phyloP scores from a whole-genome alignment of 805 yeast species.

The Ogataea saltuana region DNA sequence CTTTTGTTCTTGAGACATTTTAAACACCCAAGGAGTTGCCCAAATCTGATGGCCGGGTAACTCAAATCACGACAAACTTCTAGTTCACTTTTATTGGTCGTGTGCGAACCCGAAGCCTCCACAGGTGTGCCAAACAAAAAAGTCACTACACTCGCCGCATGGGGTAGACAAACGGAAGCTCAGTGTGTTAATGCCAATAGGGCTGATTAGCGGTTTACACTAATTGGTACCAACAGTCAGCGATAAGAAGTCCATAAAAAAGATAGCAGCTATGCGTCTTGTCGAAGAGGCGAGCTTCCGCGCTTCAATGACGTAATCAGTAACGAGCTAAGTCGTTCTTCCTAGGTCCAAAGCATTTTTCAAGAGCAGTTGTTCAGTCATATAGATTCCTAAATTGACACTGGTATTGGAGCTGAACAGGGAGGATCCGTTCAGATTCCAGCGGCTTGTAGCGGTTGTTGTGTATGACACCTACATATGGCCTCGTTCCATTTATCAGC shows the following conservation, averaged over 20 bases:
- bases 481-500: conserved; percentile 41
- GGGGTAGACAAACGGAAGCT: conserved; percentile 55
- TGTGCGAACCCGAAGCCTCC: background rate
- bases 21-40: background rate
- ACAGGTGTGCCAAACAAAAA: too few relatives aligned
- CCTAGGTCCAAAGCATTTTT: conserved; percentile 51
- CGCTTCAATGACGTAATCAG: conserved; percentile 51
- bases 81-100: background rate
- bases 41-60: background rate
- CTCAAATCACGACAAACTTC: background rate
- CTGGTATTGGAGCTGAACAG: conserved; percentile 37
- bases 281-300: conserved; percentile 59
- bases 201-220: too few relatives aligned
- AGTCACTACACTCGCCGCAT: too few relatives aligned
- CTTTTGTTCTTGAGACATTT: background rate
- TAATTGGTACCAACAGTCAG: too few relatives aligned
- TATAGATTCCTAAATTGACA: conserved; percentile 34
- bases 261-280: conserved; percentile 41
- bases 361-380: too few relatives aligned
- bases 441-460: conserved; percentile 34
- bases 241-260: conserved; percentile 37
- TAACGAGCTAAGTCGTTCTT: conserved; percentile 44
- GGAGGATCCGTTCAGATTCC: conserved; percentile 54
- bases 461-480: conserved; percentile 53
- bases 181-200: conserved; percentile 50